These are phyloP conservation scores for Camptophora hylomeconis DNA, from an alignment of 2,329 filamentous ascomycete genomes.

Conservation along the genomic window DNA sequence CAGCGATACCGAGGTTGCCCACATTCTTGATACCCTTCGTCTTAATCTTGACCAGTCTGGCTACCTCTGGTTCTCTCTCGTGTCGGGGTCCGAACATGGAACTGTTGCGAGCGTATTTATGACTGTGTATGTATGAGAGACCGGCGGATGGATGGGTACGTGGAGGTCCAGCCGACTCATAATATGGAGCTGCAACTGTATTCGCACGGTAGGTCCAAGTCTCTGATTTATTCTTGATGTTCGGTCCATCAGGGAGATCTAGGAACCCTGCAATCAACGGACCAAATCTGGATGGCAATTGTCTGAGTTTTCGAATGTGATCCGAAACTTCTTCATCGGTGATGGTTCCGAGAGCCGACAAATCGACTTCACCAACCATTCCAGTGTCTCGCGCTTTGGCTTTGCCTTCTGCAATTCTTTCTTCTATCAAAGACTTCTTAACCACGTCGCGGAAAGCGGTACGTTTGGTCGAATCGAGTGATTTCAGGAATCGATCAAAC, in stretches of 20 bases:
- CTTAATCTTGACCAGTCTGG: slow-evolving; percentile 37
- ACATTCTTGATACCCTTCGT: too few species aligned
- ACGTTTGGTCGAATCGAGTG: slow-evolving; percentile 20
- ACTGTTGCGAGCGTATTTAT: slow-evolving; percentile 44
- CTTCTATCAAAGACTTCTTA: slow-evolving; percentile 21
- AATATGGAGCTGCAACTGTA: slow-evolving; percentile 24
- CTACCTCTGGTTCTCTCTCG: slow-evolving; percentile 38
- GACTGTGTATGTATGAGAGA: slow-evolving; percentile 46
- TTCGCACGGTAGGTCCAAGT: slow-evolving; percentile 14
- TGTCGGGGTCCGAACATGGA: slow-evolving; percentile 47
- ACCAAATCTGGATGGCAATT: slow-evolving; percentile 34
- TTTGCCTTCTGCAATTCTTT: slow-evolving; percentile 23
- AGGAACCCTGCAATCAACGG: slow-evolving; percentile 42
- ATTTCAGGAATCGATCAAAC: slow-evolving; percentile 39
- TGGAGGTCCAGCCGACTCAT: slow-evolving; percentile 37
- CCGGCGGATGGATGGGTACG: slow-evolving; percentile 54
- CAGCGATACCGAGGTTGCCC: slow-evolving; percentile 15
- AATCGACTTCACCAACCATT: slow-evolving; percentile 21
- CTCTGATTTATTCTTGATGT: slow-evolving; percentile 3
- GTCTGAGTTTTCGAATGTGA: slow-evolving; percentile 32
- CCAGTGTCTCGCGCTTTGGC: slow-evolving; percentile 29
- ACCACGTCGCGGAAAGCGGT: slow-evolving; percentile 22
- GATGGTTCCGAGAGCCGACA: slow-evolving; percentile 18
- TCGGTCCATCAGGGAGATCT: slow-evolving; percentile 37
- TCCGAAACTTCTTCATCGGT: slow-evolving; percentile 33